Evolutionary conservation across 768 basidiomycete species (phyloP).

Genomic region (Trametopsis cervina): DNA sequence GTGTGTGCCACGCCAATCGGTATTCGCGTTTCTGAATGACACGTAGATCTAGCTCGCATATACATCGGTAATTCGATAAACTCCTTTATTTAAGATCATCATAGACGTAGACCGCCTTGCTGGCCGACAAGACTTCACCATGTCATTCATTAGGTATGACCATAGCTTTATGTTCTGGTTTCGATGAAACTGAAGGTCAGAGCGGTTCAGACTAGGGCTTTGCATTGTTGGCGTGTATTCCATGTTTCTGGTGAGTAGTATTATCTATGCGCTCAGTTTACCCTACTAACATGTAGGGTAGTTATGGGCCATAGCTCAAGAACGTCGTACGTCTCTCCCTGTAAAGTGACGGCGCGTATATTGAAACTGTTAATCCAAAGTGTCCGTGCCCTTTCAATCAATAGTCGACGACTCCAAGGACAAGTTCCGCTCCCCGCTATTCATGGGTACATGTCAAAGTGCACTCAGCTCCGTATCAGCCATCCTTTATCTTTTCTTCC

Average conservation of each 20-base stretch:
- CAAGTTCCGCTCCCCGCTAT: constrained; percentile 81
- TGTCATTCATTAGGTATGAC: constrained; percentile 13
- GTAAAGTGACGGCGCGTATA: neutral
- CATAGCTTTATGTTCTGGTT: neutral
- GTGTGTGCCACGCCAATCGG: neutral
- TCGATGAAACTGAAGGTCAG: neutral
- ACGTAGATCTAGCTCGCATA: constrained; percentile 2
- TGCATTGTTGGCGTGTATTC: constrained; percentile 89
- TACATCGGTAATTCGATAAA: neutral
- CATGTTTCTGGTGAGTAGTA: constrained; percentile 74
- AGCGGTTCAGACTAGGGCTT: constrained; percentile 47
- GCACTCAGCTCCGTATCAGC: constrained; percentile 71
- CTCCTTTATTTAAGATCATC: neutral
- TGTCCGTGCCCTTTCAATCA: constrained; percentile 78
- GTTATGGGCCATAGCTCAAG: constrained; percentile 93
- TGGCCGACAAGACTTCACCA: neutral
- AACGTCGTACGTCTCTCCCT: constrained; percentile 56
- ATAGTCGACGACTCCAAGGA: constrained; percentile 53
- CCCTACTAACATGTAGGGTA: constrained; percentile 22
- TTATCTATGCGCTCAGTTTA: neutral
- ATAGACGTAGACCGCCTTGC: neutral
- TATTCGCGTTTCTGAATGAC: neutral
- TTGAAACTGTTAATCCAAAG: constrained; percentile 29
- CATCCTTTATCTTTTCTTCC: constrained; percentile 63
- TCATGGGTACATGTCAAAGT: constrained; percentile 83